Evolutionary conservation across 306 rosid genomes (phyloP).

Genomic region (Hylodesmum podocarpum): DNA sequence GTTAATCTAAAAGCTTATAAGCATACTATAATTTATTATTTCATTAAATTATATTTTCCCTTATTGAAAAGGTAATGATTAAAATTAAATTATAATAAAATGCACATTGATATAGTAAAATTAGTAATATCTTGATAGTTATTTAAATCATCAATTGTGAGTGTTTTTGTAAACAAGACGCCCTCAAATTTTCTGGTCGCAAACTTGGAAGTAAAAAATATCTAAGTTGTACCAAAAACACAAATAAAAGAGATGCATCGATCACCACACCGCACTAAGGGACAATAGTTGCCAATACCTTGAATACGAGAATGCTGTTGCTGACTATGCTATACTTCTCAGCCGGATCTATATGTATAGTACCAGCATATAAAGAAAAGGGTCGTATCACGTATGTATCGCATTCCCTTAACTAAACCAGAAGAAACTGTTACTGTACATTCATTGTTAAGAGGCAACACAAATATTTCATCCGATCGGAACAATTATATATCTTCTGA

Average conservation of each 20-base stretch:
- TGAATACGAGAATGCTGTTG: not conserved
- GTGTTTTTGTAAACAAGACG: not conserved
- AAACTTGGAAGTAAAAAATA: not conserved
- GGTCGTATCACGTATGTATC: not conserved
- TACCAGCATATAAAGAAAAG: not conserved
- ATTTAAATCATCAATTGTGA: not conserved
- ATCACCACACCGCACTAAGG: not conserved
- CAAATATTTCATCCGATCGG: not conserved
- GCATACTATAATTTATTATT: too few species aligned
- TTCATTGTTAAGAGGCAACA: not conserved
- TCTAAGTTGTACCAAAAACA: not conserved
- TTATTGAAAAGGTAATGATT: too few species aligned
- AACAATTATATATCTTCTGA: slow-evolving; percentile 45
- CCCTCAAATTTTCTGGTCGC: not conserved
- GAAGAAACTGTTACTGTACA: slow-evolving; percentile 48
- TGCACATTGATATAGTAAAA: too few species aligned
- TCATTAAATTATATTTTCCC: too few species aligned
- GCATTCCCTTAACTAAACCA: slow-evolving; percentile 9
- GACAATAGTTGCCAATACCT: not conserved
- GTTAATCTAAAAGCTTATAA: too few species aligned
- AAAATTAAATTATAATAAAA: too few species aligned
- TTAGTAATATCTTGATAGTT: too few species aligned
- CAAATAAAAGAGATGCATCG: not conserved
- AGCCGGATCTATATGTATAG: too few species aligned
- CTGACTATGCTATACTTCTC: not conserved